Conservation (phyloP, 2,329 filamentous ascomycete species). For the Colletotrichum aenigma region DNA sequence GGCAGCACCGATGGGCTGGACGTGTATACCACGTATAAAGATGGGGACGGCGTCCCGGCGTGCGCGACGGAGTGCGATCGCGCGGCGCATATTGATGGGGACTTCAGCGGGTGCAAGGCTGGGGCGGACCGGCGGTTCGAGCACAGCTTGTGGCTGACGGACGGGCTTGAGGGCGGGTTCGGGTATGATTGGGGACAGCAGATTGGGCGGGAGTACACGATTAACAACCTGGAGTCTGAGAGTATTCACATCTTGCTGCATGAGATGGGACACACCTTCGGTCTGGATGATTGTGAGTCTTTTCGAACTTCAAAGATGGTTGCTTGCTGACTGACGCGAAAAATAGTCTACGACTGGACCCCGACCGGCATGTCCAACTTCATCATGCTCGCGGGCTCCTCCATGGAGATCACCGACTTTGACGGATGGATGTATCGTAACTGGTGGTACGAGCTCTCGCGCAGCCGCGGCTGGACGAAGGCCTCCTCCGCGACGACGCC, state of each 20-base stretch:
- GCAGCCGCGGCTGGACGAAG: constrained; percentile 27
- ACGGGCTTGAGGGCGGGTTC: constrained; percentile 45
- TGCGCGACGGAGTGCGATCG: constrained; percentile 44
- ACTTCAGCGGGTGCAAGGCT: constrained; percentile 42
- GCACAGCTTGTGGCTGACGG: constrained; percentile 49
- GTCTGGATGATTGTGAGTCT: constrained; percentile 36
- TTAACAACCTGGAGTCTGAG: constrained; percentile 36
- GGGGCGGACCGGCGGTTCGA: constrained; percentile 45
- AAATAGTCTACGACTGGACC: constrained; percentile 36
- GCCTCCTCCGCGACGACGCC: neutral
- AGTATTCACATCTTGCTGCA: constrained; percentile 50
- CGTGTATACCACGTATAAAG: constrained; percentile 42
- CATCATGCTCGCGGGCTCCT: constrained; percentile 49
- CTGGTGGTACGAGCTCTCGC: constrained; percentile 44
- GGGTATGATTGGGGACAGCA: constrained; percentile 52
- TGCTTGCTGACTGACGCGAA: neutral
- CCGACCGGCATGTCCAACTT: constrained; percentile 44
- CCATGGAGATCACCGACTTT: constrained; percentile 47
- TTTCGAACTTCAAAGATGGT: neutral
- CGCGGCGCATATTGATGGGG: constrained; percentile 45
- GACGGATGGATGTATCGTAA: constrained; percentile 53
- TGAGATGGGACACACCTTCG: constrained; percentile 48
- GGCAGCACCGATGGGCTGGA: constrained; percentile 38
- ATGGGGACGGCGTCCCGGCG: constrained; percentile 42
- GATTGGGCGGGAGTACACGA: constrained; percentile 46